These are phyloP conservation scores for Diaporthe destruens DNA, from an alignment of 2,329 filamentous ascomycete genomes.

Conservation along the genomic window DNA sequence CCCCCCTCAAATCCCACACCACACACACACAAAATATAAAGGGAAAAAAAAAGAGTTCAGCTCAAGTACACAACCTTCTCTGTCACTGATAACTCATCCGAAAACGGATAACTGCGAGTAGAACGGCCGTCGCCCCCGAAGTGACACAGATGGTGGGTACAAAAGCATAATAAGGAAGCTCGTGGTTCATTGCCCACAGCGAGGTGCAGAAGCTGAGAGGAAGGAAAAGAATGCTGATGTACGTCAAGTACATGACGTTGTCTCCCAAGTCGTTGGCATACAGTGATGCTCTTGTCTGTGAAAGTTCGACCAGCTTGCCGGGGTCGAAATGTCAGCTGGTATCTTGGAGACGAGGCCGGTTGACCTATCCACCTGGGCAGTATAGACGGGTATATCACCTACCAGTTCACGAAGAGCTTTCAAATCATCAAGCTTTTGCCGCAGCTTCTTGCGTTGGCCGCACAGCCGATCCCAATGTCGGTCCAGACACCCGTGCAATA, in stretches of 20 bases:
- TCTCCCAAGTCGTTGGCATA: not conserved
- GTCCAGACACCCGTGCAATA: not conserved
- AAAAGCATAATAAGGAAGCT: not conserved
- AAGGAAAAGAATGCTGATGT: constrained; percentile 3
- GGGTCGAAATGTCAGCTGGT: not conserved
- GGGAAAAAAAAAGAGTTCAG: no score
- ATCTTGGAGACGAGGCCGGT: not conserved
- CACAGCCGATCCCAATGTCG: not conserved
- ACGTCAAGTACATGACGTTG: constrained; percentile 3
- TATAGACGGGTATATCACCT: not conserved
- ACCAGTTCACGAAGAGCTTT: not conserved
- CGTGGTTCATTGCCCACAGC: constrained; percentile 10
- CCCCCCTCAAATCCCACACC: no score
- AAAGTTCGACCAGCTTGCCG: not conserved
- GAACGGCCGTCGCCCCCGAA: not conserved
- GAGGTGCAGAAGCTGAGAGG: constrained; percentile 4
- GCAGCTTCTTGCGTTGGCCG: not conserved
- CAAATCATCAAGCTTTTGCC: not conserved
- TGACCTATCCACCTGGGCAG: no score
- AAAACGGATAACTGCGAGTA: not conserved
- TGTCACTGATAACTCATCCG: not conserved
- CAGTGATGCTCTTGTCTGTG: not conserved
- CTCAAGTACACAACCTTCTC: not conserved
- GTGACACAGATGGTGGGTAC: not conserved
- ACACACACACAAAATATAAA: no score